phyloP scores from a whole-genome alignment of 441 rosid genomes.

The Syzygium malaccense region DNA sequence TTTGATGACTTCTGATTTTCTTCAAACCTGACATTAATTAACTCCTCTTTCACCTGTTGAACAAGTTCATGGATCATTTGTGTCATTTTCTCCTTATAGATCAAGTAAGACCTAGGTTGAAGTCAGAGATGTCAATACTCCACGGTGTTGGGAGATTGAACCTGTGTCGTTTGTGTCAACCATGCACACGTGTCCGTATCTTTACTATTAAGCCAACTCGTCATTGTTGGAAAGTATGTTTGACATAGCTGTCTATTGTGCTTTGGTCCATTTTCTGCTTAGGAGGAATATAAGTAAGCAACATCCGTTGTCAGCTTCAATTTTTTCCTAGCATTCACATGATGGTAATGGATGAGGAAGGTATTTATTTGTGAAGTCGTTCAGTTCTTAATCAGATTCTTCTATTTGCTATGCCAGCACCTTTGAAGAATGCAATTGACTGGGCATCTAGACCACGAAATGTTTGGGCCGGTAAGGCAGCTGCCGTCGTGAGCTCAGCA shows the following conservation, averaged over 20 bases:
- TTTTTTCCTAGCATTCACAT: neutral
- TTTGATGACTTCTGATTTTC: too few relatives aligned
- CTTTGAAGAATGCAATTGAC: slow-evolving; percentile 72
- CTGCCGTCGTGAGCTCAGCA: slow-evolving; percentile 58
- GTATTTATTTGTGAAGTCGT: neutral
- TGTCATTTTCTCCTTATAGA: too few relatives aligned
- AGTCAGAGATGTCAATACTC: too few relatives aligned
- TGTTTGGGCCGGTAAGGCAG: slow-evolving; percentile 68
- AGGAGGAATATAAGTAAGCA: neutral
- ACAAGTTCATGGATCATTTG: too few relatives aligned
- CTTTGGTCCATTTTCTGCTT: neutral
- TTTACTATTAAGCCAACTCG: too few relatives aligned
- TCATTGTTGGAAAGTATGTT: too few relatives aligned
- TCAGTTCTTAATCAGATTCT: neutral
- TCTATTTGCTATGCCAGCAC: slow-evolving; percentile 18
- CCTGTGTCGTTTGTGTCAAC: too few relatives aligned
- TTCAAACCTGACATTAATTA: too few relatives aligned
- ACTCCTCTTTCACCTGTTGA: too few relatives aligned
- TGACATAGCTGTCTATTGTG: neutral
- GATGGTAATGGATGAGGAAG: neutral
- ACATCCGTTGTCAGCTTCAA: neutral
- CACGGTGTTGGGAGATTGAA: too few relatives aligned
- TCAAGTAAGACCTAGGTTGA: too few relatives aligned
- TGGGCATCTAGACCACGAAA: slow-evolving; percentile 86
- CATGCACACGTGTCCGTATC: too few relatives aligned